A percentile compares a stretch with the other conserved stretches of the same genome.
phyloP scores from a whole-genome alignment of 768 basidiomycete species.

The Amanita molliuscula region DNA sequence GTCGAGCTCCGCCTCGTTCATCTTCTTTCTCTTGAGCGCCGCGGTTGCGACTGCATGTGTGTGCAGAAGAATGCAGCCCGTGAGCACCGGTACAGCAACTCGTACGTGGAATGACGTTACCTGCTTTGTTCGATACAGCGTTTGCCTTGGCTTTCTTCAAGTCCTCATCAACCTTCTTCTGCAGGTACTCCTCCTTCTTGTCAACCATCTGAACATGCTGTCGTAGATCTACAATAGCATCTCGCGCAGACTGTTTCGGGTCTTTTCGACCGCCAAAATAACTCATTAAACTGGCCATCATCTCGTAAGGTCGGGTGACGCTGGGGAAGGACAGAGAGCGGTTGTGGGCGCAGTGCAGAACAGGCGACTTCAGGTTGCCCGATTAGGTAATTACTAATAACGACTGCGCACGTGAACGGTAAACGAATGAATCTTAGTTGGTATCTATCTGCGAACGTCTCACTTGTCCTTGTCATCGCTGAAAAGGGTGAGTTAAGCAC shows the following conservation, averaged over 20 bases:
- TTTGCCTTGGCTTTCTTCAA: constrained; percentile 85
- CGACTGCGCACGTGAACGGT: constrained; percentile 6
- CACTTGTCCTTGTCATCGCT: constrained; percentile 5
- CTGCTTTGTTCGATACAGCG: constrained; percentile 86
- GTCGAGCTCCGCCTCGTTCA: constrained; percentile 78
- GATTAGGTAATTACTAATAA: constrained; percentile 6
- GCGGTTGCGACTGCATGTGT: constrained; percentile 62
- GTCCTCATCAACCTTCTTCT: constrained; percentile 96
- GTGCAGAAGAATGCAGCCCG: background rate
- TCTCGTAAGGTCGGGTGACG: constrained; percentile 14
- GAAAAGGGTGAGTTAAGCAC: background rate
- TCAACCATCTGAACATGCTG: constrained; percentile 95
- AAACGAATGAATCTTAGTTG: background rate
- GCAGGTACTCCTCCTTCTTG: constrained; percentile 97
- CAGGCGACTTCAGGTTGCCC: constrained; percentile 5
- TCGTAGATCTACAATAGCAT: constrained; percentile 87
- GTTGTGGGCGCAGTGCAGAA: constrained; percentile 3
- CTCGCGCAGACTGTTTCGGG: constrained; percentile 75
- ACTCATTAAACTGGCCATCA: constrained; percentile 76
- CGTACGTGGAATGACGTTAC: constrained; percentile 39
- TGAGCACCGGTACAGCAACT: constrained; percentile 3
- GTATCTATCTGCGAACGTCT: background rate
- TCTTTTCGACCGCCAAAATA: constrained; percentile 83
- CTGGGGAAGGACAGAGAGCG: constrained; percentile 1
- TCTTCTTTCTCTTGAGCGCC: constrained; percentile 91